Evolutionary conservation across 1,284 basidiomycete genomes (phyloP).

Genomic region (Ceratobasidium sp.): DNA sequence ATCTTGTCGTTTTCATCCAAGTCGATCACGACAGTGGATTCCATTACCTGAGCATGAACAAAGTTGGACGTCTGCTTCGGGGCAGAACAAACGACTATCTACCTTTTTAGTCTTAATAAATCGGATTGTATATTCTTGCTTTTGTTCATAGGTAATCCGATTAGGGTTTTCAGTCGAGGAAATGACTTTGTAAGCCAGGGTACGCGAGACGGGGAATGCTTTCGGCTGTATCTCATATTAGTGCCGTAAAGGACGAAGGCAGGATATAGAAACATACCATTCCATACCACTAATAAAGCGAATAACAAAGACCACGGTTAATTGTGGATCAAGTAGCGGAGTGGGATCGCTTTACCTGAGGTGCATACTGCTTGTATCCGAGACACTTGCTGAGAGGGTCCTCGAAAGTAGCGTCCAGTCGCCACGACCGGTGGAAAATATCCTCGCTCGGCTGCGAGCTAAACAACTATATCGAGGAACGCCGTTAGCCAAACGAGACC

Average conservation of each 20-base stretch:
- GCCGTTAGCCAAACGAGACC: not conserved
- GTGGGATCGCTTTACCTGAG: constrained; percentile 62
- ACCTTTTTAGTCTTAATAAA: constrained; percentile 68
- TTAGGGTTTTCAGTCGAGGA: constrained; percentile 68
- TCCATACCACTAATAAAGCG: constrained; percentile 66
- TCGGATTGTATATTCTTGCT: constrained; percentile 69
- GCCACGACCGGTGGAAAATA: constrained; percentile 72
- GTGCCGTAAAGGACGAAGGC: not conserved
- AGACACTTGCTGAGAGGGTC: constrained; percentile 66
- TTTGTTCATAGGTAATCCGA: constrained; percentile 70
- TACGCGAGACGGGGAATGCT: constrained; percentile 66
- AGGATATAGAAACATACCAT: constrained; percentile 60
- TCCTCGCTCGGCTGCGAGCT: constrained; percentile 67
- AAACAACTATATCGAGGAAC: constrained; percentile 60
- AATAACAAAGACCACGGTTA: constrained; percentile 32
- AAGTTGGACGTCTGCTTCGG: constrained; percentile 53
- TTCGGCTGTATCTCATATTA: constrained; percentile 62
- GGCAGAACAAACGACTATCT: constrained; percentile 11
- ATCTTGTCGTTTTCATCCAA: constrained; percentile 74
- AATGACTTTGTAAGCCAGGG: constrained; percentile 66
- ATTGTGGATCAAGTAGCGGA: not conserved
- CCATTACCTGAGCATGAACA: constrained; percentile 58
- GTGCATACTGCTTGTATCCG: constrained; percentile 66
- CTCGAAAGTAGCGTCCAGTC: constrained; percentile 70
- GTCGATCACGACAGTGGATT: constrained; percentile 73